These are phyloP conservation scores for Candida fluviatilis DNA, from an alignment of 805 yeast genomes.

Conservation along the genomic window DNA sequence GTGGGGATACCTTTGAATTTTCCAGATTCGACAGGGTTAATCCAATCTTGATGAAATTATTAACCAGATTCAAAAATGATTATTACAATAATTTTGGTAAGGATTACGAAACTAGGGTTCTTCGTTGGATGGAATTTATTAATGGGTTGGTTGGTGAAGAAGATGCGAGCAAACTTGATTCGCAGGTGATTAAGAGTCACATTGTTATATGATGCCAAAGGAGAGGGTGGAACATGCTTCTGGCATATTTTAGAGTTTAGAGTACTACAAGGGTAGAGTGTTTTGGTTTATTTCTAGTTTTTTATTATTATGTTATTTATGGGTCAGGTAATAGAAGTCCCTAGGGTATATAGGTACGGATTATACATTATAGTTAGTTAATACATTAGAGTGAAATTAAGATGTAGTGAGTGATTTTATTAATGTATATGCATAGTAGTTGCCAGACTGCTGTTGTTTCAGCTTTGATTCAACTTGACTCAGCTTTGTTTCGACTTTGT, in stretches of 20 bases:
- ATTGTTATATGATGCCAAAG: neutral
- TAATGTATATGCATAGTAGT: too few species aligned
- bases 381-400: too few species aligned
- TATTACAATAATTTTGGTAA: conserved; percentile 21
- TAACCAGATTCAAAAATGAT: conserved; percentile 7
- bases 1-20: conserved; percentile 21
- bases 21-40: conserved; percentile 8
- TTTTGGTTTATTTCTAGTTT: too few species aligned
- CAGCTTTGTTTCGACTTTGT: too few species aligned
- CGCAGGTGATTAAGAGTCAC: neutral
- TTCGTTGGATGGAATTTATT: conserved; percentile 1
- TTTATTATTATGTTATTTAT: neutral
- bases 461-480: too few species aligned
- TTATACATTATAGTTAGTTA: too few species aligned
- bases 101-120: conserved; percentile 1
- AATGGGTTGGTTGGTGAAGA: neutral
- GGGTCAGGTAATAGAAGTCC: neutral
- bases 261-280: too few species aligned
- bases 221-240: too few species aligned
- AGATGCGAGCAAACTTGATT: neutral
- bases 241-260: too few species aligned
- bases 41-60: conserved; percentile 5
- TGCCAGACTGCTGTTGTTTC: too few species aligned
- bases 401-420: too few species aligned
- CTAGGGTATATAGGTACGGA: neutral